Conservation (phyloP, 2,329 filamentous ascomycete genomes). For the Zymoseptoria pseudotritici region DNA sequence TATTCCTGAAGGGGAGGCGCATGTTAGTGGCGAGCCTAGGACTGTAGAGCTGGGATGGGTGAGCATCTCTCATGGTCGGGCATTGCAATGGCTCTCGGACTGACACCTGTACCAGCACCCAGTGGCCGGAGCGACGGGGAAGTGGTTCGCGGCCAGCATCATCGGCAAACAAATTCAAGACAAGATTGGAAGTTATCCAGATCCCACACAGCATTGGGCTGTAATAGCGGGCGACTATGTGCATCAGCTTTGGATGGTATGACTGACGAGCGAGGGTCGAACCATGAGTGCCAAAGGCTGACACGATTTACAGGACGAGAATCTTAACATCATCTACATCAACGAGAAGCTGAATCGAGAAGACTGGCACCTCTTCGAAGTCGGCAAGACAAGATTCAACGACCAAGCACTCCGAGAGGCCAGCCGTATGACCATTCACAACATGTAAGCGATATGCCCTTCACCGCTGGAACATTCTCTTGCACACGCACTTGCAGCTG, state of each 20-base stretch:
- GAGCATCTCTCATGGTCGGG: not conserved
- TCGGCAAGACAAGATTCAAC: constrained; percentile 15
- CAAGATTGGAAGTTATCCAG: constrained; percentile 14
- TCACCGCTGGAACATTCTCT: no score
- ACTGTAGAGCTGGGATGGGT: constrained; percentile 9
- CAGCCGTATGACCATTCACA: constrained; percentile 13
- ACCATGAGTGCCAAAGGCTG: not conserved
- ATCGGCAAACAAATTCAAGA: constrained; percentile 10
- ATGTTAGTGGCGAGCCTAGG: constrained; percentile 9
- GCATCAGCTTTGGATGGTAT: constrained; percentile 16
- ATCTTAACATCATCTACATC: constrained; percentile 16
- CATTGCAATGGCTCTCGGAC: not conserved
- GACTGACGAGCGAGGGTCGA: not conserved
- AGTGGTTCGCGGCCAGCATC: constrained; percentile 13
- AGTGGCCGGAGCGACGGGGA: constrained; percentile 7
- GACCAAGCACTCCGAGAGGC: constrained; percentile 13
- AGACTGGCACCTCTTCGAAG: constrained; percentile 13
- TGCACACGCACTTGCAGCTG: no score
- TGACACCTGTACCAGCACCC: constrained; percentile 6
- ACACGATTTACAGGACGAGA: constrained; percentile 5
- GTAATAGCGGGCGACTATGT: constrained; percentile 15
- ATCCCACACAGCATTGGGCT: constrained; percentile 17
- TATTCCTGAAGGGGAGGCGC: constrained; percentile 9
- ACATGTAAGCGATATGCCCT: constrained; percentile 7
- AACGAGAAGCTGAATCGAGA: constrained; percentile 19